phyloP scores from a whole-genome alignment of 2,329 filamentous ascomycete species.

The Pseudogymnoascus sp. region DNA sequence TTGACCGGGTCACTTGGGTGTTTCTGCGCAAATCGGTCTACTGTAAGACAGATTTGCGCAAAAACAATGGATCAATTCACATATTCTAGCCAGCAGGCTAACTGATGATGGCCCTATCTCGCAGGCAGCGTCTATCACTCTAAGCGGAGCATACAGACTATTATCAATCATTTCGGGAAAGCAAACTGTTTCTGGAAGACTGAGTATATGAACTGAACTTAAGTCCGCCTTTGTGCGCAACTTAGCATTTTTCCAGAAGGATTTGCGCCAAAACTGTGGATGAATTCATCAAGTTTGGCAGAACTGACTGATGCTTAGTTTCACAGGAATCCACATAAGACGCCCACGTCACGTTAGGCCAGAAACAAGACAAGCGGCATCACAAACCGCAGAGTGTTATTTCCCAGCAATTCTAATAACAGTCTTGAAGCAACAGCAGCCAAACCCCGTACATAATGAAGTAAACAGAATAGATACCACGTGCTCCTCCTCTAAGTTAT shows the following conservation, averaged over 20 bases:
- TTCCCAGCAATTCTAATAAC: too few relatives aligned
- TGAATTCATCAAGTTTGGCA: neutral
- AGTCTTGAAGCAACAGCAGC: too few relatives aligned
- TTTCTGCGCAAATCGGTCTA: too few relatives aligned
- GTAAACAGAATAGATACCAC: neutral
- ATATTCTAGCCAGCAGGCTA: too few relatives aligned
- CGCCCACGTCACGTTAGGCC: neutral
- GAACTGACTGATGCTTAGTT: neutral
- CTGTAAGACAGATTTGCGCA: too few relatives aligned
- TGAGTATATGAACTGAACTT: neutral
- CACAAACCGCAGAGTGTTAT: too few relatives aligned
- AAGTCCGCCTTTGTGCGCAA: neutral
- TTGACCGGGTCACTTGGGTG: too few relatives aligned
- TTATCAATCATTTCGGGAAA: neutral
- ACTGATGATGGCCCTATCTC: neutral
- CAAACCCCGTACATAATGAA: too few relatives aligned
- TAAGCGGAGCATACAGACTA: neutral
- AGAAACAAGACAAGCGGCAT: neutral
- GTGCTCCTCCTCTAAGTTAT: neutral
- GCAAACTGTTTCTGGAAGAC: neutral
- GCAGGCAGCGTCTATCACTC: neutral
- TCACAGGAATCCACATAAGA: neutral
- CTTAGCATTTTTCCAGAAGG: neutral
- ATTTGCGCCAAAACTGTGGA: neutral
- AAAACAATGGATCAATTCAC: too few relatives aligned